Conservation (phyloP, 352 stramenopile genomes). For the Phytophthora sansomeana region DNA sequence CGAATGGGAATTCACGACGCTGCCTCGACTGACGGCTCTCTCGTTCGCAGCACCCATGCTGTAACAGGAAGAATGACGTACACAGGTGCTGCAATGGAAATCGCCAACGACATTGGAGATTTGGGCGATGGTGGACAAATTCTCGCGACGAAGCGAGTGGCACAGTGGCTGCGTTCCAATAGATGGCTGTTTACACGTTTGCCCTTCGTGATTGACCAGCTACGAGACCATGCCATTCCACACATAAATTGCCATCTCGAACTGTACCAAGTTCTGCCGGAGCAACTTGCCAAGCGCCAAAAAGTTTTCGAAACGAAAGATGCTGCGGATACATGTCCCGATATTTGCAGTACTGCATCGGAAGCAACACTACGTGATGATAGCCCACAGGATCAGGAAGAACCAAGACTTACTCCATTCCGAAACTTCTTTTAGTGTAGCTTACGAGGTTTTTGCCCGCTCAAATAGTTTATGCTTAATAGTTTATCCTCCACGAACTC, state of each 20-base stretch:
- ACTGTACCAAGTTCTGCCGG: conserved; percentile 52
- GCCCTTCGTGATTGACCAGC: conserved; percentile 38
- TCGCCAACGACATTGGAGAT: conserved; percentile 48
- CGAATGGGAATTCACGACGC: conserved; percentile 67
- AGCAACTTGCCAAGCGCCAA: conserved; percentile 37
- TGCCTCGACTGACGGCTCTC: conserved; percentile 47
- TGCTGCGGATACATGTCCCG: conserved; percentile 3
- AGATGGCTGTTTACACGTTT: conserved; percentile 35
- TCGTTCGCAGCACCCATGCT: conserved; percentile 55
- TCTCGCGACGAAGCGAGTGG: conserved; percentile 57
- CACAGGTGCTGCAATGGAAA: conserved; percentile 44
- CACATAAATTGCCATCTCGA: conserved; percentile 52
- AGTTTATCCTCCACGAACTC: neutral
- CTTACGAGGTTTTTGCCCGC: neutral
- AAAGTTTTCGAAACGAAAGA: conserved; percentile 37
- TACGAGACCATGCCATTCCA: conserved; percentile 46
- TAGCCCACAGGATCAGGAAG: conserved; percentile 5
- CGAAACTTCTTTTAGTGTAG: neutral
- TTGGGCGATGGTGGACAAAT: conserved; percentile 61
- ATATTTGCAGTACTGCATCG: conserved; percentile 19
- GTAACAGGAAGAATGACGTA: conserved; percentile 61
- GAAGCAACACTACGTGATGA: conserved; percentile 8
- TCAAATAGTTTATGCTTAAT: conserved; percentile 7
- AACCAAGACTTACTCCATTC: conserved; percentile 1
- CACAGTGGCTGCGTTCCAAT: conserved; percentile 45